Base-by-base conservation (phyloP, 495 filamentous ascomycete genomes). In the Lophiostoma macrostomum region DNA sequence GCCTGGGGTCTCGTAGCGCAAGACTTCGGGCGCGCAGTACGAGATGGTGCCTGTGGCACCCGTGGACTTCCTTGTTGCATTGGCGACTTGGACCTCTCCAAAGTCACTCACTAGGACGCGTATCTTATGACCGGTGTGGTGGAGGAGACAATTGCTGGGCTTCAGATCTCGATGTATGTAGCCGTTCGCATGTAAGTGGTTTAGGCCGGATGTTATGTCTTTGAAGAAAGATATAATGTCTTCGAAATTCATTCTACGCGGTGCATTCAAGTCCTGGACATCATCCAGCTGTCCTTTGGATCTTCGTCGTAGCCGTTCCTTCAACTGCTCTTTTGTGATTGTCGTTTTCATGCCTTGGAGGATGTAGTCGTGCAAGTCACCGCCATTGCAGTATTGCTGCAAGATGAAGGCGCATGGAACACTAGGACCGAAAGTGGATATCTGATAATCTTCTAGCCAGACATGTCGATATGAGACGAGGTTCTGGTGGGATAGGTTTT, bases 141-240 rank as follows among this genome's bases (percentile, higher is more conserved):
- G 87, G 1, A 98, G 73, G n/a, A 98, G 75, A 59, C 93, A 98
- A 64, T 98, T 98, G 63, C 86, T 88, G 4, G 93, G 93, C 65
- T 98, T 98, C 4, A 98, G 77, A 67, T 98, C 93, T 36, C 93
- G 82, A 62, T 98, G 93, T 23, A 98, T 95, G 70, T 95, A 98
- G 24, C 89, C 90, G 61, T 91, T 88, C n/a, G 76, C 77, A 64
- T 98, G 93, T 8, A 98, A 79, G 68, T 96, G 88, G 18, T 89
- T 85, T 22, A 98, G 73, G 1, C 93, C 93, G 0, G 89, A 90
- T 0, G 91, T 90, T 59, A 97, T 91, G 63, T 97, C 94, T 68
- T 87, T 86, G 75, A 97, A 97, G 53, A 98, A 89, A 3, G 91
- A 93, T 60, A 95, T 93, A 22, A 98, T 96, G 61, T 97, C 85